These are phyloP conservation scores for Angomonas desouzai DNA, from an alignment of 208 protist genomes.

Conservation along the genomic window DNA sequence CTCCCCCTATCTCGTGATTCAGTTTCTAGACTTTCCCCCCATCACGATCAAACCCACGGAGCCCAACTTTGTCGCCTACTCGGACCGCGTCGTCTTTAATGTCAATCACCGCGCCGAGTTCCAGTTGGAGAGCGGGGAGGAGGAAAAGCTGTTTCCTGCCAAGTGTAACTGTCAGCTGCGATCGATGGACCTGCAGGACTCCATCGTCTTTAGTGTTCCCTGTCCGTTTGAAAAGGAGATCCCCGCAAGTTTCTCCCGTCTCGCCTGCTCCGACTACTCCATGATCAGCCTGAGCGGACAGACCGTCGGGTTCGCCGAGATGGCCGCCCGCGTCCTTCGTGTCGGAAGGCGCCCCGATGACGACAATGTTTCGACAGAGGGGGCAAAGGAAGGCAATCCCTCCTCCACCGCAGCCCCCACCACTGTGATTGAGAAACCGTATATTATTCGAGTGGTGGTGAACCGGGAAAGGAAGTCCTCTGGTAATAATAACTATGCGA, in stretches of 20 bases:
- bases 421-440: slow-evolving; percentile 45
- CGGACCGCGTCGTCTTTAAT: slow-evolving; percentile 45
- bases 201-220: slow-evolving; percentile 28
- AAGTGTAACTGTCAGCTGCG: slow-evolving; percentile 49
- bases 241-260: slow-evolving; percentile 11
- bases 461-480: slow-evolving; percentile 23
- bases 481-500: not conserved
- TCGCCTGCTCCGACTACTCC: slow-evolving; percentile 27
- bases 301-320: slow-evolving; percentile 72
- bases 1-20: slow-evolving; percentile 34
- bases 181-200: slow-evolving; percentile 12
- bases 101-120: slow-evolving; percentile 83
- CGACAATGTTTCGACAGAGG: not conserved
- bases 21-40: slow-evolving; percentile 65
- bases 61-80: slow-evolving; percentile 5
- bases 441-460: slow-evolving; percentile 82
- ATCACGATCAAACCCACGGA: slow-evolving; percentile 50
- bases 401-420: not conserved
- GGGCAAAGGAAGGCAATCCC: not conserved
- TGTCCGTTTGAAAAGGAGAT: slow-evolving; percentile 17
- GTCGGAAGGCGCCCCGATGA: slow-evolving; percentile 2
- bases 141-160: slow-evolving; percentile 30
- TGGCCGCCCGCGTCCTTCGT: slow-evolving; percentile 63
- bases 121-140: slow-evolving; percentile 33
- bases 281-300: slow-evolving; percentile 35